phyloP scores from a whole-genome alignment of 768 basidiomycete species.

The Tricholoma terreum region DNA sequence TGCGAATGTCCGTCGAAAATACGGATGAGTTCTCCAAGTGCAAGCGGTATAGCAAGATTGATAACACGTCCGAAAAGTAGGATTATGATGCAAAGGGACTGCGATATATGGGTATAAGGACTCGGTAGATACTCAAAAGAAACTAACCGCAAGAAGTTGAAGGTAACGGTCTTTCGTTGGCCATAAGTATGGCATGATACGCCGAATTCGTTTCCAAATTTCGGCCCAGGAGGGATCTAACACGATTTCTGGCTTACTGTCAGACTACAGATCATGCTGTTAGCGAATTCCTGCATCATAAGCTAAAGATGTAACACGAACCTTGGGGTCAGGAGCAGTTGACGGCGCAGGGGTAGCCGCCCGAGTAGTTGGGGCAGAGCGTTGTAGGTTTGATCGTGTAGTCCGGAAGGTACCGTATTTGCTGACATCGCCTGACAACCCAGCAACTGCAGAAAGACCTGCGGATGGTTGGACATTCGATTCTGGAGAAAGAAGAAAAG shows the following conservation, averaged over 20 bases:
- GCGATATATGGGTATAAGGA: constrained; percentile 4
- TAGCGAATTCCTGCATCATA: not conserved
- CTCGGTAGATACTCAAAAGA: not conserved
- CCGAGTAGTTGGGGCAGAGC: constrained; percentile 54
- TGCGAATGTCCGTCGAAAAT: constrained; percentile 47
- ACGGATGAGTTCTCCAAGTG: constrained; percentile 62
- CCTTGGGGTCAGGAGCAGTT: constrained; percentile 37
- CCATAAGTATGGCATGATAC: constrained; percentile 82
- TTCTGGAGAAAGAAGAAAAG: constrained; percentile 54
- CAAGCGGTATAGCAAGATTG: constrained; percentile 67
- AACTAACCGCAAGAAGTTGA: constrained; percentile 64
- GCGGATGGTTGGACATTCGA: constrained; percentile 43
- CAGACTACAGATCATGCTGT: constrained; percentile 24
- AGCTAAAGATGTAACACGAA: constrained; percentile 10
- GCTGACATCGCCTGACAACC: constrained; percentile 37
- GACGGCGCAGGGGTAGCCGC: constrained; percentile 47
- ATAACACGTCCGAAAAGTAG: constrained; percentile 75
- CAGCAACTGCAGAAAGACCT: constrained; percentile 46
- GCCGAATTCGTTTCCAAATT: constrained; percentile 59
- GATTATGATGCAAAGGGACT: constrained; percentile 68
- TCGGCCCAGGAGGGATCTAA: constrained; percentile 72
- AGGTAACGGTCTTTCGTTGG: constrained; percentile 63
- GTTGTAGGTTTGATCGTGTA: constrained; percentile 45
- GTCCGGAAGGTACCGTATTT: constrained; percentile 78
- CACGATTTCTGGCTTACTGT: constrained; percentile 48